These are phyloP conservation scores for Neurospora sp. DNA, from an alignment of 495 filamentous ascomycete species.

Conservation along the genomic window DNA sequence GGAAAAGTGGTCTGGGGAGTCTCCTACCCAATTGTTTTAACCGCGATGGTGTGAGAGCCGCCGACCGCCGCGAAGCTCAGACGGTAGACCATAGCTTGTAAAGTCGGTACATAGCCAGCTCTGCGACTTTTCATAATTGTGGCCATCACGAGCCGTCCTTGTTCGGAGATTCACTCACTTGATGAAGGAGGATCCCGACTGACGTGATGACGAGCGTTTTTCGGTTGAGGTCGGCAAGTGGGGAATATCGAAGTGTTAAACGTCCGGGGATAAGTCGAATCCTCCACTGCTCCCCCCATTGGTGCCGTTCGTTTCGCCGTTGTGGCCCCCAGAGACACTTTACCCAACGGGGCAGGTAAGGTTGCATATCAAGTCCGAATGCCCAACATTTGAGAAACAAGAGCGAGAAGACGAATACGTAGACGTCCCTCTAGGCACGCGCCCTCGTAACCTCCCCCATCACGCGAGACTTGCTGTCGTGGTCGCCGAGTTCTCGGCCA, in stretches of 20 bases:
- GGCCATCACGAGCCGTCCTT: background rate
- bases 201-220: background rate
- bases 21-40: background rate
- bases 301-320: background rate
- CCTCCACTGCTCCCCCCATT: background rate
- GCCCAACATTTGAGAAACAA: background rate
- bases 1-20: background rate
- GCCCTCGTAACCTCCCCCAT: background rate
- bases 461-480: background rate
- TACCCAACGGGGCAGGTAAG: background rate
- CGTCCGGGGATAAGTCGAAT: background rate
- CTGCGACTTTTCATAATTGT: background rate
- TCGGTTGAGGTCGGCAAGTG: background rate
- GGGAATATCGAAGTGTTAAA: background rate
- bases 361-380: background rate
- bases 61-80: background rate
- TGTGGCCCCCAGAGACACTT: background rate
- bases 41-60: background rate
- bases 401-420: background rate
- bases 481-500: background rate
- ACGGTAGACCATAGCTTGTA: background rate
- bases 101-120: background rate
- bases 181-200: background rate
- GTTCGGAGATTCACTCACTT: background rate
- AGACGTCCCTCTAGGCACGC: background rate